Evolutionary conservation across 202 grass and related monocot genomes (phyloP).

Genomic region (Zoysia matrella): DNA sequence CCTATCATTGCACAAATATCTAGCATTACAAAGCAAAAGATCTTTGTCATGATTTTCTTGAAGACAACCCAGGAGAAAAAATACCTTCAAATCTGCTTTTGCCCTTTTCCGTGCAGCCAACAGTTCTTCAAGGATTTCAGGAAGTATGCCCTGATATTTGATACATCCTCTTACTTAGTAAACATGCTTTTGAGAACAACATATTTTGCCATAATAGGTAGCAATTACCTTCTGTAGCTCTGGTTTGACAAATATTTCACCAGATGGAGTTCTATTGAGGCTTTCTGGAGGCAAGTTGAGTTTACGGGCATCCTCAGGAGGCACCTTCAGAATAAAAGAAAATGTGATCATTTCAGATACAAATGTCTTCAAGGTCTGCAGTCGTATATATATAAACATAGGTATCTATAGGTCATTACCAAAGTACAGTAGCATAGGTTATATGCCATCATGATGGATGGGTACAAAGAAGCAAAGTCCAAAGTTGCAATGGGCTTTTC

Average conservation of each 20-base stretch:
- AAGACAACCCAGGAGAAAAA: conserved; percentile 37
- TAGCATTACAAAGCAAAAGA: conserved; percentile 17
- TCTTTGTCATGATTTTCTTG: conserved; percentile 29
- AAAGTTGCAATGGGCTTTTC: conserved; percentile 97
- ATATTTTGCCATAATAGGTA: conserved; percentile 33
- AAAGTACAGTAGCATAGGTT: conserved; percentile 98
- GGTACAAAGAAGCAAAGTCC: conserved; percentile 99
- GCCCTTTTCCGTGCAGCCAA: no score
- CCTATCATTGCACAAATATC: conserved; percentile 51
- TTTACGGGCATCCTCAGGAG: conserved; percentile 80
- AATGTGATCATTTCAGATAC: conserved; percentile 31
- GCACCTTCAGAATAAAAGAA: conserved; percentile 62
- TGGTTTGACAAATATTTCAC: conserved; percentile 95
- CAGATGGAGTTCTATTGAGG: conserved; percentile 91
- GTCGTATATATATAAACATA: conserved; percentile 12
- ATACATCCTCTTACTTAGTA: conserved; percentile 25
- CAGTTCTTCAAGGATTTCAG: no score
- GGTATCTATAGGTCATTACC: conserved; percentile 55
- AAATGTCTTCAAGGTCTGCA: conserved; percentile 15
- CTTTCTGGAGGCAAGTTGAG: conserved; percentile 80
- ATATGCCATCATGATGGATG: conserved; percentile 99
- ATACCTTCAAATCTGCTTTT: conserved; percentile 99
- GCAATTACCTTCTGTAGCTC: conserved; percentile 86
- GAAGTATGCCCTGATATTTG: conserved; percentile 76
- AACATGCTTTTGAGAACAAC: conserved; percentile 21